These are phyloP conservation scores for Neurospora pannonica DNA, from an alignment of 495 filamentous ascomycete genomes.

Conservation along the genomic window DNA sequence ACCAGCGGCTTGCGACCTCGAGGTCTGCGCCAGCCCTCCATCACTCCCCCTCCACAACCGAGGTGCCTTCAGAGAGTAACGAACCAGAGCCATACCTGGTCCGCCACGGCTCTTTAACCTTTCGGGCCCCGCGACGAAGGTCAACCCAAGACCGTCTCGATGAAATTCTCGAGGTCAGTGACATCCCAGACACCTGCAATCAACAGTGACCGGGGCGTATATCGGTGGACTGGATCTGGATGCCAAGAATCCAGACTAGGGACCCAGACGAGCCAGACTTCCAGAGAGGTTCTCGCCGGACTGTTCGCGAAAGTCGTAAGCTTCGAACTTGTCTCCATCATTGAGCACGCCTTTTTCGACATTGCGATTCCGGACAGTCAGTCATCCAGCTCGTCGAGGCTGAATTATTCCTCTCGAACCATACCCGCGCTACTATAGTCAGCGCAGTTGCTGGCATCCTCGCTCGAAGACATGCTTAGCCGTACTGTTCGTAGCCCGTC, in stretches of 20 bases:
- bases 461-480: constrained; percentile 11
- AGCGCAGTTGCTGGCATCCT: constrained; percentile 11
- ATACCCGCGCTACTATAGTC: constrained; percentile 2
- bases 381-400: not conserved
- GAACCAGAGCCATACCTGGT: not conserved
- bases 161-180: constrained; percentile 37
- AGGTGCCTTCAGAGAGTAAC: not conserved
- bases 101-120: constrained; percentile 1
- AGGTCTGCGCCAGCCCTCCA: not conserved
- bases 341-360: not conserved
- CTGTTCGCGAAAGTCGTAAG: not conserved
- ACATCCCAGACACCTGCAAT: not conserved
- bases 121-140: constrained; percentile 11
- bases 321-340: not conserved
- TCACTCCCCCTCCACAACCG: not conserved
- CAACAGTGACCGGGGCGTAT: not conserved
- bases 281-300: not conserved
- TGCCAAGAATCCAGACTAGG: not conserved
- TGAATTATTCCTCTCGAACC: not conserved
- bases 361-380: not conserved
- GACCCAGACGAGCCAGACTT: not conserved
- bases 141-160: constrained; percentile 32
- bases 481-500: constrained; percentile 14
- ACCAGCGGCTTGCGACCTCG: not conserved
- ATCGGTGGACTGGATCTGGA: not conserved